Percentiles rank a stretch among this genome's conserved stretches.
Conservation (phyloP, 176 grass and related monocot genomes). For the Cenchrus fungigraminus region DNA sequence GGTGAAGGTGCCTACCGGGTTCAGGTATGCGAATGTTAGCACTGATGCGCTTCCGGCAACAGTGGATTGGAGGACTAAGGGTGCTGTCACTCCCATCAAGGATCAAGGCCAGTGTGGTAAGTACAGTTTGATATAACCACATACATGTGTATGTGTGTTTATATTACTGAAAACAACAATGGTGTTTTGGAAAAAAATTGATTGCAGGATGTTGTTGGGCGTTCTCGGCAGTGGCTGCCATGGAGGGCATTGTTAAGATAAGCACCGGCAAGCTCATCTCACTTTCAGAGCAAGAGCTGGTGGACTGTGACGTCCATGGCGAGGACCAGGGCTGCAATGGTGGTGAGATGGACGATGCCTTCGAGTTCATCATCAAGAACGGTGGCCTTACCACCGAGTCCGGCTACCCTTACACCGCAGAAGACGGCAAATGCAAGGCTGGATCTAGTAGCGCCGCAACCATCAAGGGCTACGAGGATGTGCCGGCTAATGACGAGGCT, state of each 20-base stretch:
- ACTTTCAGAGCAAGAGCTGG: constrained; percentile 54
- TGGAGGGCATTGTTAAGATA: constrained; percentile 46
- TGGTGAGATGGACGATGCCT: constrained; percentile 50
- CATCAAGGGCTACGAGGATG: constrained; percentile 46
- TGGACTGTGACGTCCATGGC: constrained; percentile 46
- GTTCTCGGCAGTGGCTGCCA: constrained; percentile 44
- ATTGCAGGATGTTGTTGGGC: constrained; percentile 47
- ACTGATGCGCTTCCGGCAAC: neutral
- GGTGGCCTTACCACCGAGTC: neutral
- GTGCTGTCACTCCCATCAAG: constrained; percentile 24
- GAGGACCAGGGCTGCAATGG: constrained; percentile 53
- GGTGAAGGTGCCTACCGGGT: neutral
- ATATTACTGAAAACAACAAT: neutral
- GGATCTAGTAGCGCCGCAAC: neutral
- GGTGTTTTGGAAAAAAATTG: neutral
- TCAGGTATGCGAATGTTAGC: constrained; percentile 14
- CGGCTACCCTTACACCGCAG: constrained; percentile 41
- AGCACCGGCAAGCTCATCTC: constrained; percentile 47
- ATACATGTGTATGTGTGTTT: no score
- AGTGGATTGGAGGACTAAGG: constrained; percentile 26
- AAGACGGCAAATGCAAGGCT: constrained; percentile 37
- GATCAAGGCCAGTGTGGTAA: constrained; percentile 34
- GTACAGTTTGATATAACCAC: neutral
- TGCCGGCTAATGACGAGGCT: constrained; percentile 37
- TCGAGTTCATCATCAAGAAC: constrained; percentile 45